Evolutionary conservation across 2,329 filamentous ascomycete genomes (phyloP), one percentile per base, ranked within the genome.

Genomic region (Rhynchosporium secalis): DNA sequence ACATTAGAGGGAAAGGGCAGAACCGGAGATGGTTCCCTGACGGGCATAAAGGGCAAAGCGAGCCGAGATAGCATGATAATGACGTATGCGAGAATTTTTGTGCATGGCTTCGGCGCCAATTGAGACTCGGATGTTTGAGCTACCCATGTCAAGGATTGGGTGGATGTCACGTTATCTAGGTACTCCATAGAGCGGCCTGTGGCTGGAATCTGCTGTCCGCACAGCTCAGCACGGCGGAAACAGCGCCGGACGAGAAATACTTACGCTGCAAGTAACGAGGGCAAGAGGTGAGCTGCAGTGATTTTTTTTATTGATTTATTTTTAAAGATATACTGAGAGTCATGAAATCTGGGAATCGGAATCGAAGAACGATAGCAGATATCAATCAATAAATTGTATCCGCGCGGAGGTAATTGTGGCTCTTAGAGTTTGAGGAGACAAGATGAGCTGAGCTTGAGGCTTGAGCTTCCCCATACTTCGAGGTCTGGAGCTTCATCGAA

Each of bases 181-280:
- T 43, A 20, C 54, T 36, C 33, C 29, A 63, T 65, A 66, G 58
- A 65, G 65, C 65, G 62, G 65, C 65, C 61, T 65, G 65, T 66
- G 65, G 65, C 65, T 66, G 61, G 63, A 58, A 55, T 43, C 57
- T 63, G 43, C 46, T 7, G 46, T 12, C 20, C 38, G 15, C 20
- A 56, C 3, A 20, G 20, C 20, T 20, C 20, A 20, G 20, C 20
- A 20, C 20, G 20, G 20, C 20, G 20, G 20, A 20, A 20, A 41
- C n/a, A 43, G 40, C 29, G 40, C 1, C 9, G 29, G 12, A 5
- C n/a, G 4, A 52, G 33, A 59, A 45, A 38, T 28, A 20, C n/a
- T n/a, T n/a, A n/a, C 26, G 10, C 43, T 9, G 31, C 5, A 41
- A 41, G 36, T 20, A 33, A 28, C 9, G 13, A 54, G 15, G 15